These are phyloP conservation scores for Lyophyllum atratum DNA, from an alignment of 768 basidiomycete species.

Conservation along the genomic window DNA sequence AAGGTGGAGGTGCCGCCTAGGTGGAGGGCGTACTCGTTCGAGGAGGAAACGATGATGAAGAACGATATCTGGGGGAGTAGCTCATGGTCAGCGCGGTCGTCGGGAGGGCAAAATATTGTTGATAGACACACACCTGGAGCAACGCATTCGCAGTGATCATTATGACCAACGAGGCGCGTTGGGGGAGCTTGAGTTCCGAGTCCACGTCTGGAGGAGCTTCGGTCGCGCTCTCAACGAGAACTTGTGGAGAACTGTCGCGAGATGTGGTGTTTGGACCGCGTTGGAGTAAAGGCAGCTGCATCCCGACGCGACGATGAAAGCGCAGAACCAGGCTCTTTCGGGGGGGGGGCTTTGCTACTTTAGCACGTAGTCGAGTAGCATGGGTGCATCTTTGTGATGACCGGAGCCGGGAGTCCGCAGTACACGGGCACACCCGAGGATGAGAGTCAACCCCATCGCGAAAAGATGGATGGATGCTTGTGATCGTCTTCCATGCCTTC, in stretches of 20 bases:
- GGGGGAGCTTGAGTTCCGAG: conserved; percentile 50
- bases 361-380: not conserved
- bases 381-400: not conserved
- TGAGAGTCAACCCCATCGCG: too few relatives aligned
- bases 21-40: conserved; percentile 60
- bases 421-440: too few relatives aligned
- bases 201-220: conserved; percentile 6
- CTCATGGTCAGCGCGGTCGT: not conserved
- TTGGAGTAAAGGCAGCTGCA: not conserved
- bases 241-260: not conserved
- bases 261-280: not conserved
- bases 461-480: too few relatives aligned
- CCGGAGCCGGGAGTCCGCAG: too few relatives aligned
- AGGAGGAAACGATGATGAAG: conserved; percentile 70
- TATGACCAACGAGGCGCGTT: conserved; percentile 44
- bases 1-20: conserved; percentile 72
- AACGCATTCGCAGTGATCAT: conserved; percentile 42
- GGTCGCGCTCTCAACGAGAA: not conserved
- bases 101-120: not conserved
- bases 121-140: conserved; percentile 16
- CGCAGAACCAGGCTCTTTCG: not conserved
- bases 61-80: conserved; percentile 53
- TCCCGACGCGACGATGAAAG: not conserved
- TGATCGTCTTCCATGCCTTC: too few relatives aligned
- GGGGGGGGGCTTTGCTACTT: not conserved